Conservation (phyloP, 1,284 basidiomycete species). For the Grifola frondosa region DNA sequence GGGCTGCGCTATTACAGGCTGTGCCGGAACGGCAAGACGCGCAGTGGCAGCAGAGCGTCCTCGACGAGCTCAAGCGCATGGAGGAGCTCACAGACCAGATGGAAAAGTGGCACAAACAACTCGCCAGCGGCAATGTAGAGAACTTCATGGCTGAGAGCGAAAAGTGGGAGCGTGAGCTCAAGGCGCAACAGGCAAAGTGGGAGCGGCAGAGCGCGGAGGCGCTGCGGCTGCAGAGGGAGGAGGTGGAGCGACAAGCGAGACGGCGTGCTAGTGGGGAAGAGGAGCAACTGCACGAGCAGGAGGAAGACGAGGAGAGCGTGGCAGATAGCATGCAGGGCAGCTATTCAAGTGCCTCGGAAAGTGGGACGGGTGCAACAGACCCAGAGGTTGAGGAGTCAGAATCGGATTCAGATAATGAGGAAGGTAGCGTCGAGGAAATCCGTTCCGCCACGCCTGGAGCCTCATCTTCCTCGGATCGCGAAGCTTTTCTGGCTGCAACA, state of each 20-base stretch:
- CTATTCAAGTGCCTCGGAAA: conserved; percentile 10
- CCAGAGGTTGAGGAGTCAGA: conserved; percentile 10
- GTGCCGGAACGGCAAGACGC: conserved; percentile 2
- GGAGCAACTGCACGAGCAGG: not conserved
- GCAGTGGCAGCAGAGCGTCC: conserved; percentile 17
- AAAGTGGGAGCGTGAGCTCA: too few relatives aligned
- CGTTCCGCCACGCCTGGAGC: too few relatives aligned
- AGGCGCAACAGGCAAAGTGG: not conserved
- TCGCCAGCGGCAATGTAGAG: conserved; percentile 15
- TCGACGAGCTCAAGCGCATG: conserved; percentile 18
- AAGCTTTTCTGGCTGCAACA: too few relatives aligned
- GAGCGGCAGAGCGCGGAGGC: not conserved
- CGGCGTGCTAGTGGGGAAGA: not conserved
- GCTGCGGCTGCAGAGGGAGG: conserved; percentile 14
- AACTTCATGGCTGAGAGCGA: too few relatives aligned
- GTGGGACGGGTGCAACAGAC: conserved; percentile 15
- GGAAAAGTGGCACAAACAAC: conserved; percentile 17
- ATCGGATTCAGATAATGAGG: too few relatives aligned
- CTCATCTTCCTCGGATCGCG: too few relatives aligned
- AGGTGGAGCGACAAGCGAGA: conserved; percentile 12
- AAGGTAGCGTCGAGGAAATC: too few relatives aligned
- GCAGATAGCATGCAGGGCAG: conserved; percentile 13
- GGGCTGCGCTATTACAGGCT: conserved; percentile 9
- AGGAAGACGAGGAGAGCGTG: conserved; percentile 9
- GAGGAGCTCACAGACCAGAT: conserved; percentile 16